Evolutionary conservation across 768 basidiomycete species (phyloP).

Genomic region (Daedaleopsis nitida): DNA sequence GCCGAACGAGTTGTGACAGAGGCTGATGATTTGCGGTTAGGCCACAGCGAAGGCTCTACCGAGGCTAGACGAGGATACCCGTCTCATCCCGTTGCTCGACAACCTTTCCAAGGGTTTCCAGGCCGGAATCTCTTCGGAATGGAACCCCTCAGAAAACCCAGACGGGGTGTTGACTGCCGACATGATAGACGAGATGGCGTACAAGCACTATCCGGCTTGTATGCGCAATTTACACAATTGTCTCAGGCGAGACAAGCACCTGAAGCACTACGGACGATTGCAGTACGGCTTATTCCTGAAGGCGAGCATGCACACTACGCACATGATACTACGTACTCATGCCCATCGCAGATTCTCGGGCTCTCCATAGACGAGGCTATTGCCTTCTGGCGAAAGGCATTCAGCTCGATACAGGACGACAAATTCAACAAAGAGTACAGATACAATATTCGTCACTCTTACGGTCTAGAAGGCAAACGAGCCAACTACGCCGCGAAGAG

Average conservation of each 20-base stretch:
- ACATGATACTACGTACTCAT: background rate
- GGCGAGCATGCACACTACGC: constrained; percentile 43
- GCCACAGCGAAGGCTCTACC: constrained; percentile 84
- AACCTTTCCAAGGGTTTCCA: constrained; percentile 94
- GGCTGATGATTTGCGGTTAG: constrained; percentile 40
- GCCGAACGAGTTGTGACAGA: background rate
- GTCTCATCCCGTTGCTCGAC: constrained; percentile 83
- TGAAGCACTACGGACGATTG: constrained; percentile 90
- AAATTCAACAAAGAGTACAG: constrained; percentile 97
- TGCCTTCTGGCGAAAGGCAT: constrained; percentile 90
- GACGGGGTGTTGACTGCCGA: constrained; percentile 84
- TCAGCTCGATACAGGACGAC: constrained; percentile 80
- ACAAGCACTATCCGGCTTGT: constrained; percentile 91
- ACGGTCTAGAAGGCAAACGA: constrained; percentile 91
- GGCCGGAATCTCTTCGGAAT: constrained; percentile 86
- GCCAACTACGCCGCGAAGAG: constrained; percentile 94
- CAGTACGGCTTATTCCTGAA: constrained; percentile 96
- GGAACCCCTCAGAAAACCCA: constrained; percentile 57
- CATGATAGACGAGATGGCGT: constrained; percentile 87
- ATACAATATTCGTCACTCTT: constrained; percentile 96
- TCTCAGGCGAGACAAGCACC: constrained; percentile 74
- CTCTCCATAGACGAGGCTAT: constrained; percentile 93
- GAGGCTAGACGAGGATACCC: constrained; percentile 91
- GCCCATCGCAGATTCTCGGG: constrained; percentile 73
- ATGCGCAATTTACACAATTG: constrained; percentile 90